A percentile compares a stretch with the other conserved stretches of the same genome.
Evolutionary conservation across 345 rosid genomes (phyloP).

Genomic region (Heritiera littoralis): DNA sequence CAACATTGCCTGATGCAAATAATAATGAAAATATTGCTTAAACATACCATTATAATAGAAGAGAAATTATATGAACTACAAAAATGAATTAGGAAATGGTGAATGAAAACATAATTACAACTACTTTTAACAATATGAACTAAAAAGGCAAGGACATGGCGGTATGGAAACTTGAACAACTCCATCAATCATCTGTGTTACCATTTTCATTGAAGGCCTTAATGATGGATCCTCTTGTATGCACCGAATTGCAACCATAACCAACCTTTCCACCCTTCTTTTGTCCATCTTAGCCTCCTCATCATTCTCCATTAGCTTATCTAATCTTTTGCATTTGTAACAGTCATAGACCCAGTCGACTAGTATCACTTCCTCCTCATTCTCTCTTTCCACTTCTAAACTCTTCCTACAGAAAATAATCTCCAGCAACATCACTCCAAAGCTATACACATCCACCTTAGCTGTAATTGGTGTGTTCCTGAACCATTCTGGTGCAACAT

Average conservation of each 20-base stretch:
- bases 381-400: conserved; percentile 15
- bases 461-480: conserved; percentile 21
- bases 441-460: conserved; percentile 32
- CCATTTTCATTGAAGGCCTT: conserved; percentile 25
- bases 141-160: conserved; percentile 21
- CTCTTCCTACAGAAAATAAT: conserved; percentile 23
- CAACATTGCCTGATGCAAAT: neutral
- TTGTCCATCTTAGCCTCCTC: conserved; percentile 22
- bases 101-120: neutral
- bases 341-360: conserved; percentile 28
- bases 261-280: conserved; percentile 23
- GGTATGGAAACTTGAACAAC: conserved; percentile 21
- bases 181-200: conserved; percentile 28
- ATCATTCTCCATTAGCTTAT: conserved; percentile 17
- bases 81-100: neutral
- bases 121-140: neutral
- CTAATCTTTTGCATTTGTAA: neutral
- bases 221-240: conserved; percentile 26
- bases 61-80: neutral
- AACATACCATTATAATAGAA: neutral
- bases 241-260: conserved; percentile 32
- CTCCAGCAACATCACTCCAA: conserved; percentile 26
- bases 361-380: conserved; percentile 21
- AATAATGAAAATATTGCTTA: neutral
- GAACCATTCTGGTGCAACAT: conserved; percentile 52